These are phyloP conservation scores for Cyclanthera cordifolia DNA, from an alignment of 306 rosid genomes.

Conservation along the genomic window DNA sequence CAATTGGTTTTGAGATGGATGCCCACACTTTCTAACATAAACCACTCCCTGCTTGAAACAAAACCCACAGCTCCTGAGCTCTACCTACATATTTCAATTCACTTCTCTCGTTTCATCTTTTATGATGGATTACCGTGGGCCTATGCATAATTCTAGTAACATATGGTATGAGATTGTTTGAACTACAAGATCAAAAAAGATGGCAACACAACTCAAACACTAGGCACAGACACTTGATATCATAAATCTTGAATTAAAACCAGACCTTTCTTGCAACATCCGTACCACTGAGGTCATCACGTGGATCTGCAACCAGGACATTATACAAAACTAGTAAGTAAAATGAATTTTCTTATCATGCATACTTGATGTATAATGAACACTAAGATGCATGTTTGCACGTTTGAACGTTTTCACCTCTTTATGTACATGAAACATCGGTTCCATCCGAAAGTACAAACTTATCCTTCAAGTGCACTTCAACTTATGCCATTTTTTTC, in stretches of 20 bases:
- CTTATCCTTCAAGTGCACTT: not conserved
- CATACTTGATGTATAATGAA: not conserved
- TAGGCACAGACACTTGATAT: not conserved
- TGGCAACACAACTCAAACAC: conserved; percentile 1
- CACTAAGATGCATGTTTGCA: not conserved
- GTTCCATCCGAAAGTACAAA: not conserved
- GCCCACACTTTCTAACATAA: not conserved
- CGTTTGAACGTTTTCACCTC: conserved; percentile 3
- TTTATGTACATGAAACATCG: not conserved
- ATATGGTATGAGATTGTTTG: not conserved
- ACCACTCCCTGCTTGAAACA: too few species aligned
- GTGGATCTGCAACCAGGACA: conserved; percentile 68
- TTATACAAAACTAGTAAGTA: conserved; percentile 12
- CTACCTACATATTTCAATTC: not conserved
- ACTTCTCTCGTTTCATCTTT: not conserved
- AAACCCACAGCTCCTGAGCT: not conserved
- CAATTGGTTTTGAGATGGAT: too few species aligned
- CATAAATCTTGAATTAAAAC: not conserved
- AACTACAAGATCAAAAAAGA: not conserved
- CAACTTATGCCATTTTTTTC: not conserved
- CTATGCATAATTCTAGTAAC: not conserved
- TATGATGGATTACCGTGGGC: not conserved
- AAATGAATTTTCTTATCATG: not conserved
- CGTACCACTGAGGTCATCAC: conserved; percentile 92
- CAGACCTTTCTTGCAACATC: conserved; percentile 97